Evolutionary conservation across 371 early-diverging fungal species (phyloP), one percentile per base, ranked within the genome.

Genomic region (Syncephalastrum sp.): DNA sequence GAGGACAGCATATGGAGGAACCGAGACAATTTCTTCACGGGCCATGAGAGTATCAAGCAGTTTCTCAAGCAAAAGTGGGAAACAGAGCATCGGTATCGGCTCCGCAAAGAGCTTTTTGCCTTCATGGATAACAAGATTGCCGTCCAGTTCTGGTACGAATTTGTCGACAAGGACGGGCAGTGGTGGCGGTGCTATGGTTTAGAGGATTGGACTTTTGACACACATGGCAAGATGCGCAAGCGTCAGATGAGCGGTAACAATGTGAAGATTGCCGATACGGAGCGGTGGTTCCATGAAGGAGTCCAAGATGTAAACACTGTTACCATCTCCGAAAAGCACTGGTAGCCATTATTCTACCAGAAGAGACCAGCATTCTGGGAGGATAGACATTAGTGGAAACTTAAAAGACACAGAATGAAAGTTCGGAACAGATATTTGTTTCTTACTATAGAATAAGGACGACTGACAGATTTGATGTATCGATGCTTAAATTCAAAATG

Each of bases 141-240:
- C n/a, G 77, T 77, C 1, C 71, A 71, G 48, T 77, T 73, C 50
- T 70, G 67, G 69, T 77, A 77, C 48, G 77, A 77, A 56, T 73
- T 45, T 33, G 57, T 58, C 33, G 77, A 77, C 52, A 59, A 58
- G 10, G 14, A 38, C 1, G 54, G 53, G 6, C 60, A 73, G 24
- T 66, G 68, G 69, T 57, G 21, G 19, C 47, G 66, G 5, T 38
- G 46, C 33, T 72, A 75, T 49, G 77, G 77, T 12, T 24, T 72
- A 10, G 77, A 77, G 54, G 56, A 77, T 60, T 77, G 78, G 78
- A 65, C 68, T 19, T 77, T 74, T 53, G 63, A 57, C 45, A 62
- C 51, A 21, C 42, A 65, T 19, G 75, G 75, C 12, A 50, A 59
- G 38, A 77, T 77, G 78, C 12, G 53, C 48, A 58, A 69, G 42